Evolutionary conservation across 768 basidiomycete genomes (phyloP), one percentile per base, ranked within the genome.

Genomic region (Kwoniella pini): DNA sequence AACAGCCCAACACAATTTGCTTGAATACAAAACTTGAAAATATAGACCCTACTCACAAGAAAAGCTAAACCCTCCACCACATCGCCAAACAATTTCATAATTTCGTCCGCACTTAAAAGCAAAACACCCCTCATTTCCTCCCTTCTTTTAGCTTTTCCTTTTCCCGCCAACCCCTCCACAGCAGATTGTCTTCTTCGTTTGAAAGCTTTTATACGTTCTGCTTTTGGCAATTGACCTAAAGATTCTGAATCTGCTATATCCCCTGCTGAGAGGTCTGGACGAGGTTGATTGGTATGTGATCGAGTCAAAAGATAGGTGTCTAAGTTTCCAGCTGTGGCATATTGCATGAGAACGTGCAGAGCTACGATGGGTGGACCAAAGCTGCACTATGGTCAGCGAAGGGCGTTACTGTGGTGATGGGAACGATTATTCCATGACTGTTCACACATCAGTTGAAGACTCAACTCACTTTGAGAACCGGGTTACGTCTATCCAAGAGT

Each of bases 351-450:
- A 19, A 81, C 69, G 66, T 93, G 90, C 36, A 96, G 78, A 1
- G 93, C 88, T 3, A 90, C 91, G 24, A 97, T 86, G 68, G 86
- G 85, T 0, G 91, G 90, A 0, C 91, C 92, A 72, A 95, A 94
- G 0, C 87, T 81, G 58, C 7, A n/a, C n/a, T n/a, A n/a, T n/a
- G n/a, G n/a, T n/a, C n/a, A n/a, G n/a, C n/a, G n/a, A n/a, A n/a
- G n/a, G n/a, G n/a, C n/a, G n/a, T n/a, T n/a, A n/a, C n/a, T n/a
- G n/a, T n/a, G 56, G 45, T 13, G 27, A 46, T 27, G n/a, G 26
- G 21, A 17, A 22, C 42, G 42, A 15, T 13, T 43, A 10, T 24
- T 15, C 13, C n/a, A n/a, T n/a, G n/a, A n/a, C n/a, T n/a, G n/a
- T n/a, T n/a, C n/a, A n/a, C n/a, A n/a, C n/a, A n/a, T n/a, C n/a